These are phyloP conservation scores for Lepidium campestre DNA, from an alignment of 441 rosid genomes.

Conservation along the genomic window DNA sequence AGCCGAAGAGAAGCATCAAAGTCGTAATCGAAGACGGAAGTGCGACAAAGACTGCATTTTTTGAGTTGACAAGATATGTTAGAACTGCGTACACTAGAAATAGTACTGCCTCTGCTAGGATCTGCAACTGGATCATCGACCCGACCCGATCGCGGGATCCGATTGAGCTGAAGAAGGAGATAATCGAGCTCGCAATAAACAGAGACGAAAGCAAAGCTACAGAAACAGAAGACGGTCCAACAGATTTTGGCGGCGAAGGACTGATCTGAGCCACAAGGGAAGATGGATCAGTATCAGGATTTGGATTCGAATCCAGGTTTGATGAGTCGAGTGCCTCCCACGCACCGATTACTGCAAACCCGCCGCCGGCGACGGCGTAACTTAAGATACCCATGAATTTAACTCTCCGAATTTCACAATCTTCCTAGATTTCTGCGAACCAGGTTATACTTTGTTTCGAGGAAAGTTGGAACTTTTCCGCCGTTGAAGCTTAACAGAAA, in stretches of 20 bases:
- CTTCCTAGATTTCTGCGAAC: background rate
- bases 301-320: slow-evolving; percentile 1
- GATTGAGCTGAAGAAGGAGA: slow-evolving; percentile 49
- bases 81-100: slow-evolving; percentile 50
- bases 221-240: slow-evolving; percentile 16
- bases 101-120: slow-evolving; percentile 44
- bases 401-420: background rate
- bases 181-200: slow-evolving; percentile 45
- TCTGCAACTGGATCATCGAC: slow-evolving; percentile 58
- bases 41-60: slow-evolving; percentile 12
- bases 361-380: slow-evolving; percentile 48
- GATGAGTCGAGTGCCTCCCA: slow-evolving; percentile 44
- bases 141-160: slow-evolving; percentile 56
- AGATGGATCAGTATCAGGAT: slow-evolving; percentile 20
- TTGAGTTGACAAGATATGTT: slow-evolving; percentile 30
- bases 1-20: slow-evolving; percentile 55
- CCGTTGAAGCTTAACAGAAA: background rate
- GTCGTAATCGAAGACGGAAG: slow-evolving; percentile 45
- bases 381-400: slow-evolving; percentile 44
- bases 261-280: slow-evolving; percentile 32
- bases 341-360: slow-evolving; percentile 49
- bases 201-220: slow-evolving; percentile 41
- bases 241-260: slow-evolving; percentile 2
- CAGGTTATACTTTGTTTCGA: background rate
- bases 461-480: background rate